These are phyloP conservation scores for Euclidium syriacum DNA, from an alignment of 345 rosid species.

Conservation along the genomic window DNA sequence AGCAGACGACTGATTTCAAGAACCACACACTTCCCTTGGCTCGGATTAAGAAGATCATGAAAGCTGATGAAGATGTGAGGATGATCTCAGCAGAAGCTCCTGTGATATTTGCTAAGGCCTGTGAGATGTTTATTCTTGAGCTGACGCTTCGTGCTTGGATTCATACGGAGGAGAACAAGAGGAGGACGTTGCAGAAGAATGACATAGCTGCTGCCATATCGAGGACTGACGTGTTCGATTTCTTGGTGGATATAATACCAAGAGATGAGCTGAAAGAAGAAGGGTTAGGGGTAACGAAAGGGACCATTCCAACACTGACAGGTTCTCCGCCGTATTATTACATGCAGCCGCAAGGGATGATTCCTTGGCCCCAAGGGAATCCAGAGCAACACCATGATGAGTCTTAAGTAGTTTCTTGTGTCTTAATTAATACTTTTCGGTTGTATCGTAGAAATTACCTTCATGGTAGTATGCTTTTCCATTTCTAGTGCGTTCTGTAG, in stretches of 20 bases:
- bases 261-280: constrained; percentile 54
- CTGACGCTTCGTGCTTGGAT: constrained; percentile 55
- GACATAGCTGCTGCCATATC: constrained; percentile 55
- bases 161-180: constrained; percentile 57
- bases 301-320: constrained; percentile 27
- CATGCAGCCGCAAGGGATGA: constrained; percentile 38
- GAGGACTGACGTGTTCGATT: constrained; percentile 53
- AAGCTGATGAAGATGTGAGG: constrained; percentile 57
- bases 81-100: constrained; percentile 62
- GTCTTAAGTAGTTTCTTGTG: not conserved
- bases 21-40: constrained; percentile 55
- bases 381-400: constrained; percentile 15
- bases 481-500: constrained; percentile 1
- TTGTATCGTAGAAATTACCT: not conserved
- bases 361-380: constrained; percentile 16
- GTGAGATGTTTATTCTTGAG: constrained; percentile 54
- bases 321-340: constrained; percentile 45
- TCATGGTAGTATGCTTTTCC: not conserved
- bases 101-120: constrained; percentile 56
- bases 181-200: constrained; percentile 59
- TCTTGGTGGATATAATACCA: constrained; percentile 51
- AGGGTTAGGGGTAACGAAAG: constrained; percentile 45
- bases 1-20: constrained; percentile 47
- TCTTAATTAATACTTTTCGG: not conserved
- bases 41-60: constrained; percentile 60